phyloP scores from a whole-genome alignment of 192 early-diverging fungal genomes.

The Helicostylum pulchrum region DNA sequence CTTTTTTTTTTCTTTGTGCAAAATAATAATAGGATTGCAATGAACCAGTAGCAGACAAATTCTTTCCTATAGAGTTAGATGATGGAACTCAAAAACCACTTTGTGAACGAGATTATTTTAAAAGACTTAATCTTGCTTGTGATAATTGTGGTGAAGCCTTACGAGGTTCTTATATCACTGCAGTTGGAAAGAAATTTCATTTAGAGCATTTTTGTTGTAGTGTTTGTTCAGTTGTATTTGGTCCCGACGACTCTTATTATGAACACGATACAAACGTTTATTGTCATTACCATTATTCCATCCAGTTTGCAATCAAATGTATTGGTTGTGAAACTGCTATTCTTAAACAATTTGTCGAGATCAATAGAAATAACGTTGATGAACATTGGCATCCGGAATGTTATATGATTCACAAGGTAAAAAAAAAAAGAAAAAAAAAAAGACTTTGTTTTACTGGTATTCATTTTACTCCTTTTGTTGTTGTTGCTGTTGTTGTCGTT shows the following conservation, averaged over 20 bases:
- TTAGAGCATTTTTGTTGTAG: slow-evolving; percentile 97
- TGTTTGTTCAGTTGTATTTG: slow-evolving; percentile 89
- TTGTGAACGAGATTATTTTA: slow-evolving; percentile 89
- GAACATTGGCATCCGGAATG: slow-evolving; percentile 99
- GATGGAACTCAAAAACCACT: slow-evolving; percentile 62
- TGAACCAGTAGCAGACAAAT: slow-evolving; percentile 78
- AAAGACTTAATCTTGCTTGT: slow-evolving; percentile 78
- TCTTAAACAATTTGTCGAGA: slow-evolving; percentile 95
- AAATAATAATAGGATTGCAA: slow-evolving; percentile 62
- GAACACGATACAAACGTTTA: slow-evolving; percentile 91
- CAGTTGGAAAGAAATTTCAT: slow-evolving; percentile 91
- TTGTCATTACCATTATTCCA: slow-evolving; percentile 94
- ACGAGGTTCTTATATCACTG: slow-evolving; percentile 89
- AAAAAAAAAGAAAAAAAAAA: slow-evolving; percentile 31
- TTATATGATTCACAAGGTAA: slow-evolving; percentile 98
- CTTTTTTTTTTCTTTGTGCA: neutral
- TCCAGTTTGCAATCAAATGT: slow-evolving; percentile 88
- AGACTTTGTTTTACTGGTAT: neutral
- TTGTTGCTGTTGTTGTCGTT: too few relatives aligned
- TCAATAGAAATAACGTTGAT: slow-evolving; percentile 66
- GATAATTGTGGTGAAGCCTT: slow-evolving; percentile 88
- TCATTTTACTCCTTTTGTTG: neutral
- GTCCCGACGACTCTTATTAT: slow-evolving; percentile 94
- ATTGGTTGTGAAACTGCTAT: slow-evolving; percentile 94
- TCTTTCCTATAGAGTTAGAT: slow-evolving; percentile 70